Percentiles rank a stretch among this genome's conserved stretches.
Evolutionary conservation across 1,139 yeast genomes (phyloP).

Genomic region (Saccharomyces hybrid): DNA sequence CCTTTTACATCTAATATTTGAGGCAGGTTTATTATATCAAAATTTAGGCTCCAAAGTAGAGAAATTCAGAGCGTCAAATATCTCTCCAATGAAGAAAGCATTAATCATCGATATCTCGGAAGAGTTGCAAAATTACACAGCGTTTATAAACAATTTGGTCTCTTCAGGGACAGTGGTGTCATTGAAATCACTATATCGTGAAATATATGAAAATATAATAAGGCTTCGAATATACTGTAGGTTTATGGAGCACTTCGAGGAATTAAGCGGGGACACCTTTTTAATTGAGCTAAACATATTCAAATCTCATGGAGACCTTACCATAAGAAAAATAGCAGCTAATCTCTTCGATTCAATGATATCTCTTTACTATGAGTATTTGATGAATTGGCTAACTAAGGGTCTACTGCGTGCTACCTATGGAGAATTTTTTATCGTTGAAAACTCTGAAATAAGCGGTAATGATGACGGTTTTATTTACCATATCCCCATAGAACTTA

Average conservation of each 20-base stretch:
- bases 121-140: conserved; percentile 48
- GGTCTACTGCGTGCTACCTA: conserved; percentile 54
- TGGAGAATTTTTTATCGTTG: conserved; percentile 62
- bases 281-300: conserved; percentile 46
- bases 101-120: conserved; percentile 49
- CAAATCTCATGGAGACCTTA: conserved; percentile 56
- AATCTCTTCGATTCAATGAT: conserved; percentile 44
- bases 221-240: conserved; percentile 51
- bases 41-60: conserved; percentile 37
- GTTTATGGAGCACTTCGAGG: conserved; percentile 35
- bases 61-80: conserved; percentile 22
- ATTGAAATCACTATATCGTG: conserved; percentile 39
- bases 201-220: conserved; percentile 45
- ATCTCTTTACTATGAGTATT: conserved; percentile 54
- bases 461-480: conserved; percentile 2
- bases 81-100: conserved; percentile 58
- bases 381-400: conserved; percentile 59
- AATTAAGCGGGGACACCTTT: conserved; percentile 46
- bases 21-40: conserved; percentile 64
- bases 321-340: conserved; percentile 39
- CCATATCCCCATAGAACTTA: conserved; percentile 21
- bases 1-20: conserved; percentile 51
- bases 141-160: conserved; percentile 48
- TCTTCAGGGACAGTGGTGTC: conserved; percentile 27
- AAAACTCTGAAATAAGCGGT: conserved; percentile 11